Conservation (phyloP, 2,329 filamentous ascomycete species). For the Neoscytalidium dimidiatum region DNA sequence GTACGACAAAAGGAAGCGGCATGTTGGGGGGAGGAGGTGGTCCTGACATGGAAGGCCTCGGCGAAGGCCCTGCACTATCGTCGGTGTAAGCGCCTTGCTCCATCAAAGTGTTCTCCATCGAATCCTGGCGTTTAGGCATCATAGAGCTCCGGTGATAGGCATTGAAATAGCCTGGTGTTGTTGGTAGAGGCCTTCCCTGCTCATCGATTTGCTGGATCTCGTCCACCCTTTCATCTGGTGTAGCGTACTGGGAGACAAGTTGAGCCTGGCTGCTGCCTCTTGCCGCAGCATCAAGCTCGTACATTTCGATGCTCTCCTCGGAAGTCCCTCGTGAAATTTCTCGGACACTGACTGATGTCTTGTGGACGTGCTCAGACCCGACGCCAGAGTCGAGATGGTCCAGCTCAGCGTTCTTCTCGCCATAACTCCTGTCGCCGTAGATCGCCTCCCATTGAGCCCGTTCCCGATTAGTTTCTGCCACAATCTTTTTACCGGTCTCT, state of each 20-base stretch:
- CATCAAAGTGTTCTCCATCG: not conserved
- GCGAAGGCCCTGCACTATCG: not conserved
- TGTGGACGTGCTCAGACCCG: constrained; percentile 38
- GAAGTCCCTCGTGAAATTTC: constrained; percentile 38
- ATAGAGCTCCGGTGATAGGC: not conserved
- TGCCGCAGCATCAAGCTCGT: constrained; percentile 43
- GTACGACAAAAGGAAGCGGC: constrained; percentile 9
- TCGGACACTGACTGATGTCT: constrained; percentile 34
- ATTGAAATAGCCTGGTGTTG: not conserved
- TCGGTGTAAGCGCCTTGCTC: not conserved
- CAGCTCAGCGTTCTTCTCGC: constrained; percentile 25
- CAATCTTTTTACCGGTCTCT: constrained; percentile 67
- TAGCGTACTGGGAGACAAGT: constrained; percentile 36
- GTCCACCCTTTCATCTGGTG: constrained; percentile 32
- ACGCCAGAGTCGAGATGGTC: constrained; percentile 54
- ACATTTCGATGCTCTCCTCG: constrained; percentile 57
- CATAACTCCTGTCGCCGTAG: constrained; percentile 64
- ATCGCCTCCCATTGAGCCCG: constrained; percentile 73
- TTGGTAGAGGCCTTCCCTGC: constrained; percentile 30
- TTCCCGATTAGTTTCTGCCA: constrained; percentile 63
- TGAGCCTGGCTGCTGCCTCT: constrained; percentile 36
- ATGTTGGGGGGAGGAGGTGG: not conserved
- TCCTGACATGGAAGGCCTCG: not conserved
- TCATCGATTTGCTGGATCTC: constrained; percentile 36
- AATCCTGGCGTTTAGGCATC: not conserved